phyloP scores from a whole-genome alignment of 352 stramenopile genomes.

The Phytophthora hybrid region DNA sequence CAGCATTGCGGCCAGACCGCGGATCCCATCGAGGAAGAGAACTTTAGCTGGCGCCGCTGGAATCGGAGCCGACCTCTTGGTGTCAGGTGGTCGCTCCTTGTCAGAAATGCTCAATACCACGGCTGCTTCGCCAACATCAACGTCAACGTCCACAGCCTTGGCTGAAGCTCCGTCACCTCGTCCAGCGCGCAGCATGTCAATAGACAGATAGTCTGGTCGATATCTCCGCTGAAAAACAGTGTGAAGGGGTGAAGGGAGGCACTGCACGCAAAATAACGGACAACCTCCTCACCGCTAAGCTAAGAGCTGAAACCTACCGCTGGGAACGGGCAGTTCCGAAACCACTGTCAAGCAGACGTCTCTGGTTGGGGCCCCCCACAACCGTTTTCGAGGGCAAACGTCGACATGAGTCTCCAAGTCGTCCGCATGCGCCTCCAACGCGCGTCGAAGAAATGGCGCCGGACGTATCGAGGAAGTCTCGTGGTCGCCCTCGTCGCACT shows the following conservation, averaged over 20 bases:
- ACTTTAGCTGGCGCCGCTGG: conserved; percentile 7
- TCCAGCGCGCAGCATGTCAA: conserved; percentile 3
- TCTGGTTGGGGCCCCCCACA: no score
- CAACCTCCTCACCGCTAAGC: neutral
- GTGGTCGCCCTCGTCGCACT: neutral
- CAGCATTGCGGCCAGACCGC: conserved; percentile 16
- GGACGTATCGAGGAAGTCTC: neutral
- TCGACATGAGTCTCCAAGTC: neutral
- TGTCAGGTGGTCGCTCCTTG: neutral
- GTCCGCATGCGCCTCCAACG: neutral
- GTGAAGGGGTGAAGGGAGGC: neutral
- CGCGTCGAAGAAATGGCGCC: neutral
- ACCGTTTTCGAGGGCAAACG: neutral
- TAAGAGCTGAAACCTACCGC: neutral
- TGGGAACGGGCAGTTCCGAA: neutral
- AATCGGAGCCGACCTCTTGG: neutral
- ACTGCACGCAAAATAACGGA: neutral
- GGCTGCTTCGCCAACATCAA: neutral
- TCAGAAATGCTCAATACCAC: neutral
- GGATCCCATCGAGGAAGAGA: conserved; percentile 26
- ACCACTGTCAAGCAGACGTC: neutral
- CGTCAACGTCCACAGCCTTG: neutral
- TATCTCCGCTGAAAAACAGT: neutral
- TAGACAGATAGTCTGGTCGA: neutral
- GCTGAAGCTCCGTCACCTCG: conserved; percentile 5